Evolutionary conservation across 1,284 basidiomycete genomes (phyloP), one percentile per base, ranked within the genome.

Genomic region (Ganoderma multipileum): DNA sequence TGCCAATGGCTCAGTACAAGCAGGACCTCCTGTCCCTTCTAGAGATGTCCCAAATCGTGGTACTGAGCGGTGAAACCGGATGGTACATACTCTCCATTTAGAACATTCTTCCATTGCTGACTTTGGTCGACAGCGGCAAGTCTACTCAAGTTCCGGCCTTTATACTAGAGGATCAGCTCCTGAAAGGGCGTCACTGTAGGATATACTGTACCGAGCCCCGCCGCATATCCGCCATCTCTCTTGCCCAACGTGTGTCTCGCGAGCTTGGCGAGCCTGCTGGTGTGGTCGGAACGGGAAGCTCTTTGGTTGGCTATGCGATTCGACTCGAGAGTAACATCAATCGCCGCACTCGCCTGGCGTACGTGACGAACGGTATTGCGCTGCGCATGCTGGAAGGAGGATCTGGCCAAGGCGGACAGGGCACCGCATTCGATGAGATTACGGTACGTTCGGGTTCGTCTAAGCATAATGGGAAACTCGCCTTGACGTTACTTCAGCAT

Each of bases 121-220:
- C 70, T 54, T 62, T 20, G 26, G 23, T n/a, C 50, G 11, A 11
- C 36, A 96, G 96, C 76, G 98, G 97, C 18, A 99, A 99, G 82
- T 98, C 97, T 1, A 99, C 98, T 0, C 98, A 99, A 82, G 89
- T 99, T 3, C 98, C 98, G 1, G 88, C 95, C 0, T 99, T 96
- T 83, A 94, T 99, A 69, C 86, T 99, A 11, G 98, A 99, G 79
- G 90, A 98, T 77, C 91, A 95, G 64, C 87, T 99, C 20, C 88
- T 91, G 6, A 87, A 87, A 68, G 97, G 97, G 23, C 88, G 87
- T 73, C 87, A 90, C 62, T 98, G 96, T 84, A 97, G 94, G 80
- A 95, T 99, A 73, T 96, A 92, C 76, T 98, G 97, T 72, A 99
- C 97, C 2, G 97, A 99, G 76, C 98, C 98, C 1, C 88, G 98